Evolutionary conservation across 345 rosid species (phyloP).

Genomic region (Geranium brycei): DNA sequence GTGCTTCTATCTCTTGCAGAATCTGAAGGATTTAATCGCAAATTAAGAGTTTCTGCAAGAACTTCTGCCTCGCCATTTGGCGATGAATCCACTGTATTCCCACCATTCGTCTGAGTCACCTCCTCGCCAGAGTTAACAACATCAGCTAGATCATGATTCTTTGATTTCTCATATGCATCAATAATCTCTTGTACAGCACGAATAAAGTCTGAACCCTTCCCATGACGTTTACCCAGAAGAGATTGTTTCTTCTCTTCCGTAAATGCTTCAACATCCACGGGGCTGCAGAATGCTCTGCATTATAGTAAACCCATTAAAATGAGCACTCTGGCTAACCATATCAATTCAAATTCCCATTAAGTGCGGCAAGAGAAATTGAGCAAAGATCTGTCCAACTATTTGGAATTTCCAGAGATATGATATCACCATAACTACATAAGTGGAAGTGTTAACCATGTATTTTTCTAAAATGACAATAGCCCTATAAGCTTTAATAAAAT

Average conservation of each 20-base stretch:
- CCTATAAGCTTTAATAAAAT: too few species aligned
- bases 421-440: too few species aligned
- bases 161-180: slow-evolving; percentile 67
- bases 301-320: slow-evolving; percentile 8
- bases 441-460: too few species aligned
- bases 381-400: background rate
- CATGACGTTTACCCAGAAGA: slow-evolving; percentile 65
- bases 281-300: slow-evolving; percentile 87
- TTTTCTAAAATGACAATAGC: too few species aligned
- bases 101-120: slow-evolving; percentile 29
- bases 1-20: slow-evolving; percentile 24
- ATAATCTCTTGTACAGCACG: slow-evolving; percentile 86
- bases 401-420: background rate
- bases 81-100: slow-evolving; percentile 34
- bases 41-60: slow-evolving; percentile 29
- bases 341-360: background rate
- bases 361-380: too few species aligned
- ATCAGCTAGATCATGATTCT: slow-evolving; percentile 41
- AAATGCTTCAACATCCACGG: slow-evolving; percentile 87
- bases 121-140: slow-evolving; percentile 35
- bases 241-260: slow-evolving; percentile 89
- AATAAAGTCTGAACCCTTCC: slow-evolving; percentile 83
- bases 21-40: slow-evolving; percentile 20
- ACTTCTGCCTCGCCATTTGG: slow-evolving; percentile 31
- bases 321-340: background rate